These are phyloP conservation scores for Phaseolus lunatus DNA, from an alignment of 306 rosid genomes.

Conservation along the genomic window DNA sequence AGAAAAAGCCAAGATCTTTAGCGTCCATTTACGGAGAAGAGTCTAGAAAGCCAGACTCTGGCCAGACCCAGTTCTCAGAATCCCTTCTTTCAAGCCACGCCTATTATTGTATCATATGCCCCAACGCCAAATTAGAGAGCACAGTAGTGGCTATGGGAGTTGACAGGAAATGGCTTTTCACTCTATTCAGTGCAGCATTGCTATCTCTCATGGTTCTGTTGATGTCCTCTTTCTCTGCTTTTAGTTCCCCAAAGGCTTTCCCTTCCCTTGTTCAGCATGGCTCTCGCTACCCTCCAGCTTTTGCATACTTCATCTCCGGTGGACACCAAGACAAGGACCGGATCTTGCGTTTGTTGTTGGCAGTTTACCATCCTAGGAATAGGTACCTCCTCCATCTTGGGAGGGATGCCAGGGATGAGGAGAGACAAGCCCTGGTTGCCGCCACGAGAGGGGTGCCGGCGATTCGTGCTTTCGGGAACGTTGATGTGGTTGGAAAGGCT, in stretches of 20 bases:
- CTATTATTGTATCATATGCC: slow-evolving; percentile 46
- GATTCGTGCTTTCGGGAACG: slow-evolving; percentile 82
- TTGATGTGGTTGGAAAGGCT: slow-evolving; percentile 85
- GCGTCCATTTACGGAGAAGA: slow-evolving; percentile 47
- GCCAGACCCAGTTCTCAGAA: slow-evolving; percentile 42
- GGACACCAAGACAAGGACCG: slow-evolving; percentile 71
- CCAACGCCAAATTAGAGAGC: slow-evolving; percentile 31
- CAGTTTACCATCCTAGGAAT: slow-evolving; percentile 90
- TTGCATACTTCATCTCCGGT: slow-evolving; percentile 85
- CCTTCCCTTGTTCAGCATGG: slow-evolving; percentile 75
- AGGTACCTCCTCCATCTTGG: slow-evolving; percentile 80
- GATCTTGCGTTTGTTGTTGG: slow-evolving; percentile 87
- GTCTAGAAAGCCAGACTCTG: slow-evolving; percentile 40
- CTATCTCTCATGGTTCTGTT: slow-evolving; percentile 66
- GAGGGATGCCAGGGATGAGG: slow-evolving; percentile 73
- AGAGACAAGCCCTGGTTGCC: slow-evolving; percentile 57
- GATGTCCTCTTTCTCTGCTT: slow-evolving; percentile 74
- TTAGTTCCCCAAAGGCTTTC: slow-evolving; percentile 69
- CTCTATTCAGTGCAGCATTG: slow-evolving; percentile 72
- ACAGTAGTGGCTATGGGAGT: slow-evolving; percentile 73
- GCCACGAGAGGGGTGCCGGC: slow-evolving; percentile 68
- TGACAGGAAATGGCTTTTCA: slow-evolving; percentile 87
- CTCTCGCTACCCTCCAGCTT: slow-evolving; percentile 79
- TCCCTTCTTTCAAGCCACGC: slow-evolving; percentile 52
- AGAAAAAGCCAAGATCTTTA: slow-evolving; percentile 58